Percentiles rank a stretch among this genome's conserved stretches.
Evolutionary conservation across 805 yeast genomes (phyloP).

Genomic region (Saccharomycopsis sp.): DNA sequence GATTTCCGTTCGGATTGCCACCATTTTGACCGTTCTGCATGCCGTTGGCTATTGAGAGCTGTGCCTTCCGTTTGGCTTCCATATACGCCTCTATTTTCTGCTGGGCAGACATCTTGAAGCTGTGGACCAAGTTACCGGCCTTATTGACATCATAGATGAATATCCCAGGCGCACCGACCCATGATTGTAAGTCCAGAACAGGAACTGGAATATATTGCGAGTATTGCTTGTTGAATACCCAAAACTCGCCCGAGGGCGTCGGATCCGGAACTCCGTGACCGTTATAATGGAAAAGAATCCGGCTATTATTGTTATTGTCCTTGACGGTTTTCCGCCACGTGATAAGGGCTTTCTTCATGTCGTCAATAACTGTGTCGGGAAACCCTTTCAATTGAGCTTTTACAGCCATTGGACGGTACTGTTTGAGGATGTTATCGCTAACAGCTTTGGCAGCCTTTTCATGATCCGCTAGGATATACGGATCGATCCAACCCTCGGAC

Average conservation of each 20-base stretch:
- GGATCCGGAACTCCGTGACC: slow-evolving; percentile 99
- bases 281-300: slow-evolving; percentile 89
- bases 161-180: slow-evolving; percentile 97
- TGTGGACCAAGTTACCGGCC: slow-evolving; percentile 88
- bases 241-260: slow-evolving; percentile 90
- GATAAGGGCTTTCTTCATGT: slow-evolving; percentile 84
- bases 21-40: too few relatives aligned
- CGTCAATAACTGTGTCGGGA: slow-evolving; percentile 93
- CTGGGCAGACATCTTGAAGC: slow-evolving; percentile 84
- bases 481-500: slow-evolving; percentile 91
- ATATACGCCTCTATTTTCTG: slow-evolving; percentile 84
- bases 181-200: slow-evolving; percentile 87
- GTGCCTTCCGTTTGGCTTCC: slow-evolving; percentile 28
- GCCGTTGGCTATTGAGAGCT: not conserved
- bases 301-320: slow-evolving; percentile 35
- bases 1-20: too few relatives aligned
- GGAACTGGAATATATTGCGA: slow-evolving; percentile 97
- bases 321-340: slow-evolving; percentile 84
- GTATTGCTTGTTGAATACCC: slow-evolving; percentile 97
- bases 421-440: slow-evolving; percentile 80
- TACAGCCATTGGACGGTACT: slow-evolving; percentile 82
- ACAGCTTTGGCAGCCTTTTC: slow-evolving; percentile 88
- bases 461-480: slow-evolving; percentile 73
- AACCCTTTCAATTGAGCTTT: slow-evolving; percentile 87
- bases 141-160: slow-evolving; percentile 91